A percentile compares a stretch with the other conserved stretches of the same genome.
Evolutionary conservation across 1,139 yeast genomes (phyloP).

Genomic region (Sugiyamaella pinicola): DNA sequence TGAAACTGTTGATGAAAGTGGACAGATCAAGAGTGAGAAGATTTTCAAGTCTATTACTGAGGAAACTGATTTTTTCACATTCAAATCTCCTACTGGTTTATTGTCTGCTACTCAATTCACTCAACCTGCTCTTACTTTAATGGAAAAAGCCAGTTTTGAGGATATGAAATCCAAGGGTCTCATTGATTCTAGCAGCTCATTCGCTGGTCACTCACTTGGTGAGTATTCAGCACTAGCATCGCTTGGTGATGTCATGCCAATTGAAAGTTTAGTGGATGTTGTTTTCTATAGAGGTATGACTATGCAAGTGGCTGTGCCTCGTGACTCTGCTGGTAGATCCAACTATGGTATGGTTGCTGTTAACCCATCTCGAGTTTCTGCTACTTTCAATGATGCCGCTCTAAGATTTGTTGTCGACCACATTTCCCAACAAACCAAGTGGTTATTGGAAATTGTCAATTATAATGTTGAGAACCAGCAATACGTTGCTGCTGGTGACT

Average conservation of each 20-base stretch:
- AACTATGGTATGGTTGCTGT: constrained; percentile 99
- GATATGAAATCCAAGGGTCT: constrained; percentile 95
- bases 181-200: constrained; percentile 89
- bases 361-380: constrained; percentile 89
- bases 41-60: constrained; percentile 91
- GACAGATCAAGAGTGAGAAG: constrained; percentile 84
- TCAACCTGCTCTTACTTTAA: constrained; percentile 97
- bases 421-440: constrained; percentile 75
- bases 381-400: constrained; percentile 90
- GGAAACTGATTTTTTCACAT: constrained; percentile 79
- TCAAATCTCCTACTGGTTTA: constrained; percentile 91
- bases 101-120: constrained; percentile 98
- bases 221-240: constrained; percentile 98
- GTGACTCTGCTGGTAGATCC: constrained; percentile 92
- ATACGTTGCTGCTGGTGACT: constrained; percentile 98
- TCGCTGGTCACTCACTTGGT: constrained; percentile 99
- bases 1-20: constrained; percentile 87
- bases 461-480: constrained; percentile 98
- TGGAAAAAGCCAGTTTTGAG: constrained; percentile 99
- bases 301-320: constrained; percentile 99
- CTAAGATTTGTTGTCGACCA: constrained; percentile 92
- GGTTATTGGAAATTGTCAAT: constrained; percentile 98
- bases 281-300: constrained; percentile 99
- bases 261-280: constrained; percentile 95
- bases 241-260: constrained; percentile 97